A percentile compares a stretch with the other conserved stretches of the same genome.
These are phyloP conservation scores for Prunus mume DNA, from an alignment of 306 rosid species.

Conservation along the genomic window DNA sequence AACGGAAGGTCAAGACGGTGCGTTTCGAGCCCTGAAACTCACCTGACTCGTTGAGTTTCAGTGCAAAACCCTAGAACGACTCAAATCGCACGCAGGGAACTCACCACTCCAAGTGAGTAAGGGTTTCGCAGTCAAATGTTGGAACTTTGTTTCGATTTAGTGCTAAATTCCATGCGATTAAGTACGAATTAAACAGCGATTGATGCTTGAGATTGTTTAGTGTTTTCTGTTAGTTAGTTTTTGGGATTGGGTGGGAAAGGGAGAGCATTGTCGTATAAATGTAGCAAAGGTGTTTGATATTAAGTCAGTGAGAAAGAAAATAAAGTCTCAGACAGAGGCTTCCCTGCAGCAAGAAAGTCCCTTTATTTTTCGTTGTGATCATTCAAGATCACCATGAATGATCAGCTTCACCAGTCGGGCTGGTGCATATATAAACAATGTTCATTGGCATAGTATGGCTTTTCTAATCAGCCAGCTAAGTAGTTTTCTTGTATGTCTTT, in stretches of 20 bases:
- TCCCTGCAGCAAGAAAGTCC: not conserved
- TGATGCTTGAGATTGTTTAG: not conserved
- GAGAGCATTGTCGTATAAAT: not conserved
- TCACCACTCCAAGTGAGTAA: not conserved
- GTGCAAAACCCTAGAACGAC: not conserved
- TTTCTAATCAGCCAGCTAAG: not conserved
- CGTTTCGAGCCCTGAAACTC: not conserved
- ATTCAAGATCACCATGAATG: not conserved
- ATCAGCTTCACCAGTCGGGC: not conserved
- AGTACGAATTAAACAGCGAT: not conserved
- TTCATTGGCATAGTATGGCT: not conserved
- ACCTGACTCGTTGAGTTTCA: not conserved
- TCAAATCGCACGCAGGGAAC: not conserved
- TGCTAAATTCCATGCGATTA: not conserved
- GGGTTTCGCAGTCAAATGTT: not conserved
- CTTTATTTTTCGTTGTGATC: not conserved
- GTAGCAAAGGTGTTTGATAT: not conserved
- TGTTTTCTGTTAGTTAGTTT: not conserved
- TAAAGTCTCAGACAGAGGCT: not conserved
- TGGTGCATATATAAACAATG: not conserved
- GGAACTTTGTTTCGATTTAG: not conserved
- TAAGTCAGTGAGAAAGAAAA: not conserved
- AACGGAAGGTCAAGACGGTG: not conserved
- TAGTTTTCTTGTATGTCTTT: not conserved
- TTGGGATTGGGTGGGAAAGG: not conserved